Evolutionary conservation across 1,284 basidiomycete species (phyloP).

Genomic region (Rhodotorula sp.): DNA sequence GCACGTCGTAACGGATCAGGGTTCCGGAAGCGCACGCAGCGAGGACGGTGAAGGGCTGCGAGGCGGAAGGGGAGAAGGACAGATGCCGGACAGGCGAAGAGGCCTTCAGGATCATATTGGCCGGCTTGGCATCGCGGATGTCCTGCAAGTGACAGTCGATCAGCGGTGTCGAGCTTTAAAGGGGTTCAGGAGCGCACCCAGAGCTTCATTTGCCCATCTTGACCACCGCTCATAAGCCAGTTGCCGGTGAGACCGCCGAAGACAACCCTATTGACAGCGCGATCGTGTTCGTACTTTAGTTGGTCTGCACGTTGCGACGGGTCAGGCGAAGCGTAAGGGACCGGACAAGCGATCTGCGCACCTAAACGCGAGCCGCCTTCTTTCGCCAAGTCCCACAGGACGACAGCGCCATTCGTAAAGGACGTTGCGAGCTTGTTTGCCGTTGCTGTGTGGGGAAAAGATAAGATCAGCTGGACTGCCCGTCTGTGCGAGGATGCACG

Average conservation of each 20-base stretch:
- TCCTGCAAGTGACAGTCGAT: slow-evolving; percentile 15
- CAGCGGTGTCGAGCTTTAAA: not conserved
- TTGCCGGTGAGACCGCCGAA: slow-evolving; percentile 40
- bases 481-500: not conserved
- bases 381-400: slow-evolving; percentile 37
- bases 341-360: not conserved
- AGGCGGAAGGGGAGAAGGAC: slow-evolving; percentile 39
- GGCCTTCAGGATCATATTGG: slow-evolving; percentile 36
- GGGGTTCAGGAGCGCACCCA: slow-evolving; percentile 20
- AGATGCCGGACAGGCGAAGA: slow-evolving; percentile 40
- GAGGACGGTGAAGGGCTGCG: slow-evolving; percentile 40
- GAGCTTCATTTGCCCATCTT: slow-evolving; percentile 42
- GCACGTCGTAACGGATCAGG: slow-evolving; percentile 42
- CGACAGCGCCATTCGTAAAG: slow-evolving; percentile 40
- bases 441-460: slow-evolving; percentile 1
- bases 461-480: not conserved
- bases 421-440: slow-evolving; percentile 38
- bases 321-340: not conserved
- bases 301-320: slow-evolving; percentile 20
- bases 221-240: slow-evolving; percentile 41
- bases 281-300: slow-evolving; percentile 39
- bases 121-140: slow-evolving; percentile 28
- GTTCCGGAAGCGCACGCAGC: slow-evolving; percentile 41
- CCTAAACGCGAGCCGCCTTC: slow-evolving; percentile 27
- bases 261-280: slow-evolving; percentile 38